Percentiles rank a stretch among this genome's conserved stretches.
Evolutionary conservation across 202 grass and related monocot genomes (phyloP).

Genomic region (Hordeum pubiflorum): DNA sequence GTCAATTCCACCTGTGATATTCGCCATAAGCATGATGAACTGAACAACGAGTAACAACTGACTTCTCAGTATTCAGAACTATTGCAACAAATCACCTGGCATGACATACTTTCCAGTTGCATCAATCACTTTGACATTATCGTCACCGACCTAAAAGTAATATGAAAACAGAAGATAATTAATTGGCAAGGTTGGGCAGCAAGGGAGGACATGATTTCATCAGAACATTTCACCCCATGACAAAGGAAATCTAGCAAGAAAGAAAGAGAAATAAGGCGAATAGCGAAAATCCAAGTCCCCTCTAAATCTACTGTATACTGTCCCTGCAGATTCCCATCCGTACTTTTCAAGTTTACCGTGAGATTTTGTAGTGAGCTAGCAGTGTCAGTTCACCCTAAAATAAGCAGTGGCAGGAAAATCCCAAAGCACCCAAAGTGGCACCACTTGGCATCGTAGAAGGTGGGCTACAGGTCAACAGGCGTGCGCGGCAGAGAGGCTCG

Average conservation of each 20-base stretch:
- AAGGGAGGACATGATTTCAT: background rate
- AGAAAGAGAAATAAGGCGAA: background rate
- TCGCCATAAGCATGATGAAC: background rate
- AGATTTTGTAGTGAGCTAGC: background rate
- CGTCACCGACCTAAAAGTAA: constrained; percentile 53
- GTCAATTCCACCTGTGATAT: constrained; percentile 81
- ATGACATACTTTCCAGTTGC: constrained; percentile 96
- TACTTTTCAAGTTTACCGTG: background rate
- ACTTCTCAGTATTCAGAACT: background rate
- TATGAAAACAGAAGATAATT: background rate
- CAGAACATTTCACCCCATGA: background rate
- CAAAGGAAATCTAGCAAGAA: background rate
- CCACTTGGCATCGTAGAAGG: background rate
- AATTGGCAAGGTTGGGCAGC: background rate
- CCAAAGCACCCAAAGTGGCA: background rate
- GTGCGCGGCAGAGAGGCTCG: background rate
- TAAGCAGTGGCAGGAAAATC: background rate
- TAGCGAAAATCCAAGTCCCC: no score
- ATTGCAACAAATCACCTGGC: constrained; percentile 52
- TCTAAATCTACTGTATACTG: background rate
- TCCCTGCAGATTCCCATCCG: no score
- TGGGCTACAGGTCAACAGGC: background rate
- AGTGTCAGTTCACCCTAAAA: background rate
- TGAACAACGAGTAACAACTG: background rate
- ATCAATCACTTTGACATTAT: constrained; percentile 72